Base-by-base conservation (phyloP, 257 asterid genomes). In the Solanum pimpinellifolium region DNA sequence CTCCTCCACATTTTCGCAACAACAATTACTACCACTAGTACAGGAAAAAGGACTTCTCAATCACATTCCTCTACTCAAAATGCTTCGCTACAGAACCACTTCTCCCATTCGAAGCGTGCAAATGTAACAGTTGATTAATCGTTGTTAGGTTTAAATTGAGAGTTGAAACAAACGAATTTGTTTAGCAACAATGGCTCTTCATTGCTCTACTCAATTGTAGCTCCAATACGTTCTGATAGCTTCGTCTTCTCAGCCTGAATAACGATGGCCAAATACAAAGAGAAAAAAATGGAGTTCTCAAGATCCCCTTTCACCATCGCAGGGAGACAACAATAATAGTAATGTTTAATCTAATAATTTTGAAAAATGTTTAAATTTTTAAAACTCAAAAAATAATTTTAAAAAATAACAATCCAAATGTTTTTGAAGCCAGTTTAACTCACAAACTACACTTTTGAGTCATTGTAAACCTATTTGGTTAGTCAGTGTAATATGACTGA, bases 221-320 rank as follows among this genome's bases (percentile, higher is more conserved):
- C 27, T 78, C 66, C 84, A 27, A 10, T 18, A 46, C 18, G 27
- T 31, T 81, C 85, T 49, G 68, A 47, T 11, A 49, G 29, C 39
- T 72, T 86, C 82, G 21, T 77, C 87, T 74, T 31, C 87, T 23
- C 56, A 39, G 49, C 49, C 39, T 42, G 65, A 77, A 44, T 56
- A 85, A 72, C 68, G 59, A 59, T 59, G 59, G 60, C 31, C 41
- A 86, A 73, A 46, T 70, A 68, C 33, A 46, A 47, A 29, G 18
- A 29, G 69, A 81, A 81, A 80, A 80, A 68, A 87, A 87, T 81
- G 89, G 89, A 31, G 89, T 81, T 81, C 68, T 47, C 86, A 47
- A 87, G 89, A 87, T 87, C 89, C 89, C 89, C 84, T 70, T 86
- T 49, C 81, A 75, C 78, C 81, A 81, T 49, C 46, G 37, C 47